These are phyloP conservation scores for Monilinia vaccinii-corymbosi DNA, from an alignment of 2,329 filamentous ascomycete genomes.

Conservation along the genomic window DNA sequence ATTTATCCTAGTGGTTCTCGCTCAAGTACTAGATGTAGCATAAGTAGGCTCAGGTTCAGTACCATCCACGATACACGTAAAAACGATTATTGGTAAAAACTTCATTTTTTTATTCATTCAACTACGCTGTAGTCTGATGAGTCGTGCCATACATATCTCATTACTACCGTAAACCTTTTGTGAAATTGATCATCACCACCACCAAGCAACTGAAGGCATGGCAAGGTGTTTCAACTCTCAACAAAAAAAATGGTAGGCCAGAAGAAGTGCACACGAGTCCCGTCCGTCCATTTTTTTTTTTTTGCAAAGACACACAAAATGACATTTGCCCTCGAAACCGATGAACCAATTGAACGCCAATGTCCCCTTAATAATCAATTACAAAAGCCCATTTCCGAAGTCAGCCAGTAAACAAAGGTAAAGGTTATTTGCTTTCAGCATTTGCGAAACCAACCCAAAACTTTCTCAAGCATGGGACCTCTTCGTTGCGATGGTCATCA, in stretches of 20 bases:
- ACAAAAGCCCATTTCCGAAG: conserved; percentile 6
- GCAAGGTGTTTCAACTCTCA: neutral
- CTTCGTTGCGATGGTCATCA: conserved; percentile 16
- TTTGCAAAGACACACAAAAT: conserved; percentile 13
- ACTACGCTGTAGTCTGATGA: conserved; percentile 3
- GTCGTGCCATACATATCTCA: conserved; percentile 6
- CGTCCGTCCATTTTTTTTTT: conserved; percentile 12
- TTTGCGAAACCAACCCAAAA: conserved; percentile 21
- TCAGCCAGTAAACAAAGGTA: neutral
- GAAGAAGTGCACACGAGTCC: conserved; percentile 6
- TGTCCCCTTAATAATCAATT: conserved; percentile 11
- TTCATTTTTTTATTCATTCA: conserved; percentile 3
- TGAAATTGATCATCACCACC: conserved; percentile 4
- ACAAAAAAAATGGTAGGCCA: conserved; percentile 8
- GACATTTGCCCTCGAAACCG: conserved; percentile 7
- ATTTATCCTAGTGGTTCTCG: neutral
- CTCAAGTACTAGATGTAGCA: neutral
- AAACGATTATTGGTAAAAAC: neutral
- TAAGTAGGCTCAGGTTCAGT: neutral
- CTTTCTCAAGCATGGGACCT: conserved; percentile 19
- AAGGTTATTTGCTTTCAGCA: conserved; percentile 5
- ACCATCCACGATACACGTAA: neutral
- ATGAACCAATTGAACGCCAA: conserved; percentile 13
- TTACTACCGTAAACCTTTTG: conserved; percentile 1
- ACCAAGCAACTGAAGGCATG: conserved; percentile 1